These are phyloP conservation scores for Fraxinus greggii DNA, from an alignment of 305 asterid species.

Conservation along the genomic window DNA sequence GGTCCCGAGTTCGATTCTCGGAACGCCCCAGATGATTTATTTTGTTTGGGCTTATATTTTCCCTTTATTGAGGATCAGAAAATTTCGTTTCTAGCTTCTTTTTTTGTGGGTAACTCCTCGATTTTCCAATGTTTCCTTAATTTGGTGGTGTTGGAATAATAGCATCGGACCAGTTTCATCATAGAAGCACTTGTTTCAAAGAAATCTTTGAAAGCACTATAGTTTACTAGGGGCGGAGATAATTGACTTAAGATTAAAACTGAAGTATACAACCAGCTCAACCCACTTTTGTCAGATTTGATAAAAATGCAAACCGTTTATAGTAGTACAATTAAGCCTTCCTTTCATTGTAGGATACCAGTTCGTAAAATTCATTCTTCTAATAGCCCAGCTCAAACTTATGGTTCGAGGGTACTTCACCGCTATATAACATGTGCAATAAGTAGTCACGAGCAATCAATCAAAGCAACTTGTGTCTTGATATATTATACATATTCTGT, in stretches of 20 bases:
- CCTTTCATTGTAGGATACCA: background rate
- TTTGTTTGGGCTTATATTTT: background rate
- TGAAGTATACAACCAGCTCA: background rate
- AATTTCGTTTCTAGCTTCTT: background rate
- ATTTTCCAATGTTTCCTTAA: no score
- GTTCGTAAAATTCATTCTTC: background rate
- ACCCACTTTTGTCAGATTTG: background rate
- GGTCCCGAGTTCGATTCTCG: conserved; percentile 95
- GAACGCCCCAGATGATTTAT: conserved; percentile 48
- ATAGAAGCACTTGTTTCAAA: no score
- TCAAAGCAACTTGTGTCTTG: background rate
- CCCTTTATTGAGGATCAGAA: background rate
- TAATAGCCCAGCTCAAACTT: background rate
- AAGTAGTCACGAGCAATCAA: background rate
- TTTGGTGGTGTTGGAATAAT: background rate
- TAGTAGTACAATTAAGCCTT: background rate
- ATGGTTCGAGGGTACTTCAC: background rate
- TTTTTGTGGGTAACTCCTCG: background rate
- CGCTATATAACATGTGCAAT: background rate
- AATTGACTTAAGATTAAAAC: no score
- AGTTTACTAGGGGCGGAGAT: no score
- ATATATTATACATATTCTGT: background rate
- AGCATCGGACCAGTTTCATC: no score
- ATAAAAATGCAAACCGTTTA: background rate
- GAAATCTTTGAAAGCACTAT: no score